Base-by-base conservation (phyloP, 192 early-diverging fungal genomes). In the Coemansia guatemalensis region DNA sequence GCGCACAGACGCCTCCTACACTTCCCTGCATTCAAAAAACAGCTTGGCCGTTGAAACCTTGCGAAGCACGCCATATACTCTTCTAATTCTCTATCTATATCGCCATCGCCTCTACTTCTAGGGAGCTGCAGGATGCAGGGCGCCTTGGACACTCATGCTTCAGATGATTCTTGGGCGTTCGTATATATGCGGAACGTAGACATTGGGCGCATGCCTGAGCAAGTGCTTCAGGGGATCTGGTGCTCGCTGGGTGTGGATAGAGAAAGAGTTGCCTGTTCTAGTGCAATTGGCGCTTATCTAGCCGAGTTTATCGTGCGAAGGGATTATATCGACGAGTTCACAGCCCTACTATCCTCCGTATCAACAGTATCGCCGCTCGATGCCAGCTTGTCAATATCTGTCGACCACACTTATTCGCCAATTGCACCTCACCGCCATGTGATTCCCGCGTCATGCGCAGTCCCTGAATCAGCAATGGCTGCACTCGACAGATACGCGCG, bases 111-210 rank as follows among this genome's bases (percentile, higher is more conserved):
- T 27, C 14, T 20, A 23, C 56, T 35, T 33, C 20, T 12, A 23
- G 8, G 12, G 14, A 44, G 39, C 39, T 17, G 39, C 39, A 2
- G 39, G 39, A 44, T 44, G 39, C 39, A 44, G 39, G 39, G 39
- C 39, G 39, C 17, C 5, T 44, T 12, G 39, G 39, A 44, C 39
- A 44, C 39, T 17, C 33, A 47, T 25, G 18, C 9, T 8, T 7
- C 23, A 5, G 58, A 49, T 5, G 47, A 14, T 1, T 32, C 25
- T 1, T 80, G 77, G 77, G 52, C 4, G 39, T 74, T 80, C 41
- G 71, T 80, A n/a, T 80, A 80, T 49, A 70, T 80, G 68, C 77
- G 71, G 32, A 80, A 80, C 65, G 54, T 80, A 33, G 77, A 80
- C 55, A 68, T 74, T 35, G 53, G 60, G 1, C 77, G 77, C 8